phyloP scores from a whole-genome alignment of 129 eudicot species.

The Flaveria bidentis region DNA sequence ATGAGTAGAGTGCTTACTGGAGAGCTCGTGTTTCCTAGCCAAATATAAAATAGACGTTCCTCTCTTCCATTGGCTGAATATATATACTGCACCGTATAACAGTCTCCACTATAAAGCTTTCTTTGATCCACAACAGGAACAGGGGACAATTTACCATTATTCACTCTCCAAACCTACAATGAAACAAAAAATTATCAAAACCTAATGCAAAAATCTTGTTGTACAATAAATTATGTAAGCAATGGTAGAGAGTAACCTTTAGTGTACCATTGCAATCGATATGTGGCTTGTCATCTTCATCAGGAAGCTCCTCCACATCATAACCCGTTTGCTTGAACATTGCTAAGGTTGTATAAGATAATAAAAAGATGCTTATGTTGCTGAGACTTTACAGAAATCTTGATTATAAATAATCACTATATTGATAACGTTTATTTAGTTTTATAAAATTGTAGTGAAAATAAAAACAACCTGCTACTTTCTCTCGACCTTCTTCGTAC shows the following conservation, averaged over 20 bases:
- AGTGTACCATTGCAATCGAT: slow-evolving; percentile 53
- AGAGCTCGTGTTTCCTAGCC: slow-evolving; percentile 50
- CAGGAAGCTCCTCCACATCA: slow-evolving; percentile 55
- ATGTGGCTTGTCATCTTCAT: slow-evolving; percentile 42
- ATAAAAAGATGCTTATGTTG: slow-evolving; percentile 10
- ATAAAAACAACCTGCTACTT: slow-evolving; percentile 61
- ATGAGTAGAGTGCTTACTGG: slow-evolving; percentile 27
- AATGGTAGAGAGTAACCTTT: slow-evolving; percentile 39
- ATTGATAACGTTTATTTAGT: background rate
- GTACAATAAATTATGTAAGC: slow-evolving; percentile 4
- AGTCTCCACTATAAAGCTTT: slow-evolving; percentile 52
- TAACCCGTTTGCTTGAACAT: slow-evolving; percentile 57
- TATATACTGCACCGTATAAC: slow-evolving; percentile 50
- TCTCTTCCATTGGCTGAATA: slow-evolving; percentile 48
- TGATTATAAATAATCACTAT: background rate
- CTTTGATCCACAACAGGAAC: slow-evolving; percentile 41
- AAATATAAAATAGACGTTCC: slow-evolving; percentile 46
- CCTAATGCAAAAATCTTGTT: slow-evolving; percentile 1
- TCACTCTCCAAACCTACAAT: slow-evolving; percentile 53
- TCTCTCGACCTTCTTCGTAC: slow-evolving; percentile 70
- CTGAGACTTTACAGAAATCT: background rate
- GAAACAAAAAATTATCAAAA: slow-evolving; percentile 6
- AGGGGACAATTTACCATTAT: slow-evolving; percentile 35
- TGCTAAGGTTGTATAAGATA: slow-evolving; percentile 38
- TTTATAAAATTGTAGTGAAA: slow-evolving; percentile 1